A percentile compares a stretch with the other conserved stretches of the same genome.
Evolutionary conservation across 495 filamentous ascomycete species (phyloP).

Genomic region (Podospora didyma): DNA sequence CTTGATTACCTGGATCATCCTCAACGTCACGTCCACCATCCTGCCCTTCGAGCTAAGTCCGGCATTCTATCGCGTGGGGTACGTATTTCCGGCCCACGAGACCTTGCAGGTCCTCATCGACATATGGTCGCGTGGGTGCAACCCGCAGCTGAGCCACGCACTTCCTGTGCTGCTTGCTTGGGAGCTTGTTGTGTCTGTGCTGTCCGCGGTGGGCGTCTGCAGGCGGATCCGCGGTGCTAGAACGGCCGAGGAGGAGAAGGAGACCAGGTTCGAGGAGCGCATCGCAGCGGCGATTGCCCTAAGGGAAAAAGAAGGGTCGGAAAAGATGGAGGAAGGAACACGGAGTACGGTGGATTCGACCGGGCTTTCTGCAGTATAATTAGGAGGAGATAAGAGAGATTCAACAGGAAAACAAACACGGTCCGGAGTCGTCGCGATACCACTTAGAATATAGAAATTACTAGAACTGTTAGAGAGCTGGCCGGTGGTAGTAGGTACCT

Average conservation of each 20-base stretch:
- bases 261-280: constrained; percentile 20
- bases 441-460: too few species aligned
- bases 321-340: too few species aligned
- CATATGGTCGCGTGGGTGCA: constrained; percentile 49
- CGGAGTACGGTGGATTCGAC: too few species aligned
- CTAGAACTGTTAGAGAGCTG: too few species aligned
- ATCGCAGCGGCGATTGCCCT: constrained; percentile 25
- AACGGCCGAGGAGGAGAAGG: constrained; percentile 30
- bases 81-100: constrained; percentile 44
- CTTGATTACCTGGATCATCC: constrained; percentile 45
- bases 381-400: too few species aligned
- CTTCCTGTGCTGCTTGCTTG: constrained; percentile 43
- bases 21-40: constrained; percentile 45
- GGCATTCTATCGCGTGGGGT: constrained; percentile 44
- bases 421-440: too few species aligned
- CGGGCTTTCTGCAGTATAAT: too few species aligned
- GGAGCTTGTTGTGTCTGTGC: constrained; percentile 21
- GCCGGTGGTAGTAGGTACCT: too few species aligned
- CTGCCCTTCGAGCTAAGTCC: constrained; percentile 45
- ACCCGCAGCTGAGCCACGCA: constrained; percentile 36
- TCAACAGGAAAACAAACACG: too few species aligned
- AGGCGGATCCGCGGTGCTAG: constrained; percentile 32
- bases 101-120: constrained; percentile 41
- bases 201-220: constrained; percentile 38
- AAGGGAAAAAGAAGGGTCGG: too few species aligned